Evolutionary conservation across 495 filamentous ascomycete species (phyloP), one percentile per base, ranked within the genome.

Genomic region (Neurospora sp.): DNA sequence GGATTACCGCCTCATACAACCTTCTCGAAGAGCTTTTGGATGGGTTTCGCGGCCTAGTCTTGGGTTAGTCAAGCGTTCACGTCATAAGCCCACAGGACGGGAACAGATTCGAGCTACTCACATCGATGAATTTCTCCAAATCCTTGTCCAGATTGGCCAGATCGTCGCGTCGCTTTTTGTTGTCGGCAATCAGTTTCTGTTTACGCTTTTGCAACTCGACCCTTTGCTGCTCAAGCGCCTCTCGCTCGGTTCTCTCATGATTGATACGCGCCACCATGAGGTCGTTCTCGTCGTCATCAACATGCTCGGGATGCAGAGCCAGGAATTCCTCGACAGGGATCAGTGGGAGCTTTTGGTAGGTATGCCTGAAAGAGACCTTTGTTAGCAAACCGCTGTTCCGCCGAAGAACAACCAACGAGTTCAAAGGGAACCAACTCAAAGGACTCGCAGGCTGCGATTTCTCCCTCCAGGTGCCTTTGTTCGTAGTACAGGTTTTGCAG

Each of bases 401-500:
- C 41, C 38, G 66, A 59, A n/a, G n/a, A 53, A 66, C 38, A 69
- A 73, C 44, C 10, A 39, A 16, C 31, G 35, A 46, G 22, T 35
- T 31, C 40, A 68, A 9, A 89, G 92, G 74, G 85, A 5, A 59
- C 48, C 11, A 27, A 97, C 95, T 97, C 92, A 74, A 97, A 98
- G 44, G 89, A 90, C 78, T 96, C 92, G 82, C 96, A 98, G 40
- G 92, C 94, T 3, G 87, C 84, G 75, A 99, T 98, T 82, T 99
- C 96, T 31, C 93, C 93, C 66, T 90, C 88, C 73, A 99, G 84
- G 82, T 97, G 93, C 73, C 92, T 87, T 80, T 97, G 94, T 81
- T 99, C 96, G 80, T 99, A 99, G 81, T 96, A 95, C 35, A 99
- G 85, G 79, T 99, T 99, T 80, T 98, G 94, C 38, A 98, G 85